A percentile compares a stretch with the other conserved stretches of the same genome.
These are phyloP conservation scores for Gregarina niphandrodes DNA, from an alignment of 169 alveolate genomes.

Conservation along the genomic window DNA sequence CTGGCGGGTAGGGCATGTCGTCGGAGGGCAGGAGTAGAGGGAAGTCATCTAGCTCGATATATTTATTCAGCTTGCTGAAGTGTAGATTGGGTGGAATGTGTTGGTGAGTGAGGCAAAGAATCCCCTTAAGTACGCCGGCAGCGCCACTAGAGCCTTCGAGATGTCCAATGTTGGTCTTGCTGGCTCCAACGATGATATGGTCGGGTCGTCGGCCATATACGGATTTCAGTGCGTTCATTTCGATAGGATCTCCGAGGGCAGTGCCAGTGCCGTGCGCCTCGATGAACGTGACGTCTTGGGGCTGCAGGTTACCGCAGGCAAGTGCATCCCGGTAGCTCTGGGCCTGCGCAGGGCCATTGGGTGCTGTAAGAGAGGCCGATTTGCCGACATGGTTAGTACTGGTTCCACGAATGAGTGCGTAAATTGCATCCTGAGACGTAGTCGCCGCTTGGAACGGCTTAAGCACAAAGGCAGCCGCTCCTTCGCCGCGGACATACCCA, in stretches of 20 bases:
- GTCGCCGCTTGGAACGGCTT: conserved; percentile 1
- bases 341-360: conserved; percentile 34
- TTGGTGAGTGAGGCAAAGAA: conserved; percentile 4
- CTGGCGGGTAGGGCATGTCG: conserved; percentile 5
- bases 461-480: conserved; percentile 28
- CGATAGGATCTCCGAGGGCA: conserved; percentile 34
- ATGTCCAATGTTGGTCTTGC: conserved; percentile 23
- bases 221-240: conserved; percentile 25
- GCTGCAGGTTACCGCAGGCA: conserved; percentile 3
- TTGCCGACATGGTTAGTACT: conserved; percentile 31
- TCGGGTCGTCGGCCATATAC: conserved; percentile 12
- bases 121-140: conserved; percentile 14
- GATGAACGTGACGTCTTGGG: conserved; percentile 7
- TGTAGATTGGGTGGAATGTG: conserved; percentile 17
- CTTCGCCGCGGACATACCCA: conserved; percentile 35
- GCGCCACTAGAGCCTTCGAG: conserved; percentile 30
- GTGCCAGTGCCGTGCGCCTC: conserved; percentile 43
- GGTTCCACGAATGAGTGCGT: conserved; percentile 14
- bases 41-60: conserved; percentile 8
- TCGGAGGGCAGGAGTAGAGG: conserved; percentile 5
- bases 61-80: conserved; percentile 15
- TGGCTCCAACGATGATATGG: conserved; percentile 24
- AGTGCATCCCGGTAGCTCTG: conserved; percentile 23
- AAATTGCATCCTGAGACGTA: conserved; percentile 9
- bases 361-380: conserved; percentile 34